These are phyloP conservation scores for Vitellaria paradoxa DNA, from an alignment of 179 eudicot genomes.

Conservation along the genomic window DNA sequence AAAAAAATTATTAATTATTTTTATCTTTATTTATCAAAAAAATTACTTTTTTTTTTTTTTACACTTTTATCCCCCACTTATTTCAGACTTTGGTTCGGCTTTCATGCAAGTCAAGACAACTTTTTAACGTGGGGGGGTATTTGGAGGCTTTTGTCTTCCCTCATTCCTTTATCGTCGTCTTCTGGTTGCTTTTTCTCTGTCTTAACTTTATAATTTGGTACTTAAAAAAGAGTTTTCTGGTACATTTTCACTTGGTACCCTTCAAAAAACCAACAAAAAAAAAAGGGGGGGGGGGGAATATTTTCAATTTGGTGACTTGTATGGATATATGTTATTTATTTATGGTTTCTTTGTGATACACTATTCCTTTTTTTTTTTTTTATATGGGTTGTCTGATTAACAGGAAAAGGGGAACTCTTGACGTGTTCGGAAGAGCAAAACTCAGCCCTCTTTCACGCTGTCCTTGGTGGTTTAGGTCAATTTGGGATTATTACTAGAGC, in stretches of 20 bases:
- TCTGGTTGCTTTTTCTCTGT: slow-evolving; percentile 7
- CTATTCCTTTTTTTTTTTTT: background rate
- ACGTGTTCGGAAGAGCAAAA: slow-evolving; percentile 64
- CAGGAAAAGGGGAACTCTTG: slow-evolving; percentile 77
- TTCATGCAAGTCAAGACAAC: background rate
- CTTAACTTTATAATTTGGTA: background rate
- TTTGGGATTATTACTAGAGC: slow-evolving; percentile 94
- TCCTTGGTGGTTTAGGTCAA: slow-evolving; percentile 91
- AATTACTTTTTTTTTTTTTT: too few species aligned
- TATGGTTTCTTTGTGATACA: background rate
- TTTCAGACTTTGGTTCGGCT: too few species aligned
- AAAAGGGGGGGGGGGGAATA: too few species aligned
- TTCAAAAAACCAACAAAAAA: too few species aligned
- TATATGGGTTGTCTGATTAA: background rate
- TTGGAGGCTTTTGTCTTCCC: background rate
- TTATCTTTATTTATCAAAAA: too few species aligned
- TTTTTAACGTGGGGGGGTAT: slow-evolving; percentile 5
- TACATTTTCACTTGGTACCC: slow-evolving; percentile 21
- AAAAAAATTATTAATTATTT: too few species aligned
- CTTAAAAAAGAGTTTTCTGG: background rate
- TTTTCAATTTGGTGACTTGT: background rate
- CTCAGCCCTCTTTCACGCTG: slow-evolving; percentile 65
- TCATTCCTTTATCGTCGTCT: background rate
- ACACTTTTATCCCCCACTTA: too few species aligned
- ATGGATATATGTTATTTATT: background rate